Percentiles rank a stretch among this genome's conserved stretches.
These are phyloP conservation scores for Termitomyces sp. DNA, from an alignment of 768 basidiomycete species.

Conservation along the genomic window DNA sequence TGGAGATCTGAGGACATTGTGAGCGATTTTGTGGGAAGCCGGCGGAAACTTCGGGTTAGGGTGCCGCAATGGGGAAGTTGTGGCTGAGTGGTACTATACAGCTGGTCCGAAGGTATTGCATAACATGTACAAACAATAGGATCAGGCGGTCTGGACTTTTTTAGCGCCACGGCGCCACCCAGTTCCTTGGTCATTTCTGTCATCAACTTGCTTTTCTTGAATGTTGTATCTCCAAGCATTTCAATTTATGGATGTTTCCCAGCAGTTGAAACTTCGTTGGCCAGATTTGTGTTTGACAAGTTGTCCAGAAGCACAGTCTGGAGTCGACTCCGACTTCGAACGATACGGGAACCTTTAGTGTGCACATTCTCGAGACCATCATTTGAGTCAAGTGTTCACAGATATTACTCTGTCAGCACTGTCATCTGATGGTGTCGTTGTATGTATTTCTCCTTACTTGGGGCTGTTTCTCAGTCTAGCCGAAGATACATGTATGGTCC, in stretches of 20 bases:
- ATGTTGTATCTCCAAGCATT: too few relatives aligned
- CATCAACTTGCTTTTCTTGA: too few relatives aligned
- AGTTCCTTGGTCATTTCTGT: neutral
- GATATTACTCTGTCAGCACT: too few relatives aligned
- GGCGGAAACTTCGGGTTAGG: slow-evolving; percentile 16
- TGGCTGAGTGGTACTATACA: slow-evolving; percentile 41
- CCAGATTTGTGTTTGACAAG: too few relatives aligned
- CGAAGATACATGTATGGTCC: too few relatives aligned
- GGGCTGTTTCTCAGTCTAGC: too few relatives aligned
- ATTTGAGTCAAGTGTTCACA: too few relatives aligned
- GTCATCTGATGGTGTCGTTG: too few relatives aligned
- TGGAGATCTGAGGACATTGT: slow-evolving; percentile 88
- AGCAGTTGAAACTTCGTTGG: too few relatives aligned
- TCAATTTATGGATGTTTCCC: too few relatives aligned
- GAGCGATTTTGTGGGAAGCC: slow-evolving; percentile 22
- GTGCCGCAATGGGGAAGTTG: slow-evolving; percentile 22
- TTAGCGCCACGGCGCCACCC: slow-evolving; percentile 8
- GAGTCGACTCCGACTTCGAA: neutral
- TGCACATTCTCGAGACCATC: neutral
- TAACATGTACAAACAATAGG: slow-evolving; percentile 27
- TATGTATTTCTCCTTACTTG: too few relatives aligned
- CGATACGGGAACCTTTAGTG: neutral
- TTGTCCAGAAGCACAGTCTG: too few relatives aligned
- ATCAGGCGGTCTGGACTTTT: neutral
- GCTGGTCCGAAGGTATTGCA: slow-evolving; percentile 21